Percentiles rank a stretch among this genome's conserved stretches.
Evolutionary conservation across 495 filamentous ascomycete genomes (phyloP).

Genomic region (Trichocladium uniseriatum): DNA sequence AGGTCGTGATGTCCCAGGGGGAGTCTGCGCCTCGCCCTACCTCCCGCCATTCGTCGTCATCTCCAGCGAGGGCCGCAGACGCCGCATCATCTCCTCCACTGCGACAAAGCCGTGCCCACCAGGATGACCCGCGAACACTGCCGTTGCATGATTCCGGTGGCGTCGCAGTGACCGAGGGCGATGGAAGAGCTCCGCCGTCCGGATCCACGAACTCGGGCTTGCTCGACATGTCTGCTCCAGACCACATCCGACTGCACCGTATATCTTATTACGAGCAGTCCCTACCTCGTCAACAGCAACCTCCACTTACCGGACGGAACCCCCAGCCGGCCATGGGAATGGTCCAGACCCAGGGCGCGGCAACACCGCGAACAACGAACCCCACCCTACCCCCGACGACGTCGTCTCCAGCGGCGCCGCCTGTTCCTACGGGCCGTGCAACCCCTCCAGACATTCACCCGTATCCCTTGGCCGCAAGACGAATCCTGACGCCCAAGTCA

Average conservation of each 20-base stretch:
- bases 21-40: slow-evolving; percentile 39
- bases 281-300: no score
- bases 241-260: slow-evolving; percentile 32
- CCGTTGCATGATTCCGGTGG: slow-evolving; percentile 26
- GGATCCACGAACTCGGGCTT: slow-evolving; percentile 38
- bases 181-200: slow-evolving; percentile 26
- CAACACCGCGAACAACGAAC: slow-evolving; percentile 19
- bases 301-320: no score
- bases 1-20: slow-evolving; percentile 53
- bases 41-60: slow-evolving; percentile 31
- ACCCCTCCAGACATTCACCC: slow-evolving; percentile 34
- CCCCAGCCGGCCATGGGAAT: no score
- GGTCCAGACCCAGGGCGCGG: slow-evolving; percentile 19
- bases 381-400: slow-evolving; percentile 19
- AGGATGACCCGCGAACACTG: slow-evolving; percentile 19
- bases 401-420: slow-evolving; percentile 24
- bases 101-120: slow-evolving; percentile 14
- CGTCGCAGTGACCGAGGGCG: slow-evolving; percentile 20
- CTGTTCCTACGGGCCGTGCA: slow-evolving; percentile 25
- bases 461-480: slow-evolving; percentile 34
- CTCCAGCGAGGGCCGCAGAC: slow-evolving; percentile 21
- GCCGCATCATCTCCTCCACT: slow-evolving; percentile 20
- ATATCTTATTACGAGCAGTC: background rate
- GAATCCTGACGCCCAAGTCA: slow-evolving; percentile 57
- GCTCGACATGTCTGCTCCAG: slow-evolving; percentile 37